These are phyloP conservation scores for Corymbia maculata DNA, from an alignment of 345 rosid genomes.

Conservation along the genomic window DNA sequence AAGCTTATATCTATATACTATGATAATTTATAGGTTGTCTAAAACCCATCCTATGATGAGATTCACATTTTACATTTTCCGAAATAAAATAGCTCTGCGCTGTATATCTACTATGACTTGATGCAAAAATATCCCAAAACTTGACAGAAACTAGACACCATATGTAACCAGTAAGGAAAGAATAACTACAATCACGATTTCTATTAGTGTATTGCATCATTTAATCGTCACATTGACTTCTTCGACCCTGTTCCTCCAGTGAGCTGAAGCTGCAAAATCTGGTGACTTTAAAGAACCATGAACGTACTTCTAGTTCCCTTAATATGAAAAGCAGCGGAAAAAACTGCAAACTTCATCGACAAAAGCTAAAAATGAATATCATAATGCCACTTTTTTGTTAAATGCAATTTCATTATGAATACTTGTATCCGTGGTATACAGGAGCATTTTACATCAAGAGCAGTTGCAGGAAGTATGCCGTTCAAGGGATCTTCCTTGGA, in stretches of 20 bases:
- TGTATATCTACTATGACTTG: not conserved
- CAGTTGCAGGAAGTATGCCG: not conserved
- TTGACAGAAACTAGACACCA: not conserved
- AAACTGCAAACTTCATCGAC: not conserved
- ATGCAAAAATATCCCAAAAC: not conserved
- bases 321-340: not conserved
- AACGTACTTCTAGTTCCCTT: not conserved
- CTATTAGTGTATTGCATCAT: not conserved
- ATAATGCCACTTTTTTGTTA: not conserved
- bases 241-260: not conserved
- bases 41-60: not conserved
- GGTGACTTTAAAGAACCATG: not conserved
- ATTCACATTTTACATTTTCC: not conserved
- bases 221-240: not conserved
- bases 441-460: not conserved
- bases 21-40: not conserved
- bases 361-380: not conserved
- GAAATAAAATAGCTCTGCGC: not conserved
- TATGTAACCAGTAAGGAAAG: not conserved
- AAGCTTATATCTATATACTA: not conserved
- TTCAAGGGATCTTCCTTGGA: not conserved
- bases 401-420: not conserved
- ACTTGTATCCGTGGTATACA: not conserved
- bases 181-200: not conserved
- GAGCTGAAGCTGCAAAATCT: not conserved